Evolutionary conservation across 345 rosid species (phyloP).

Genomic region (Populus alba): DNA sequence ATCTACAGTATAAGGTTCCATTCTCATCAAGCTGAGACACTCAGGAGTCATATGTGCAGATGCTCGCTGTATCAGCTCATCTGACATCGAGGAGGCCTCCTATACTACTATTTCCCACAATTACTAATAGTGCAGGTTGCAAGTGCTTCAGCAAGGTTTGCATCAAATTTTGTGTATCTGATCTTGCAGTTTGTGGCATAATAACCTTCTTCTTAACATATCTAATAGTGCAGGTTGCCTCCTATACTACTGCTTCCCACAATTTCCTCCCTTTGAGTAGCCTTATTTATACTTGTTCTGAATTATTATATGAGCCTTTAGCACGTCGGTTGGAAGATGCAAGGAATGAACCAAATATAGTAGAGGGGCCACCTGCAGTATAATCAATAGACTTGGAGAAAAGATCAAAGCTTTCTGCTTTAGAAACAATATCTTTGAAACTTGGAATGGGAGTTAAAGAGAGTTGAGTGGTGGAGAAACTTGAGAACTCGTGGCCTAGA

Average conservation of each 20-base stretch:
- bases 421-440: background rate
- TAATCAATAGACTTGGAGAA: background rate
- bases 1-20: slow-evolving; percentile 2
- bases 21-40: background rate
- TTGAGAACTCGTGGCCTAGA: background rate
- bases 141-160: background rate
- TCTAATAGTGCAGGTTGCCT: background rate
- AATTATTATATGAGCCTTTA: background rate
- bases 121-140: fast-evolving
- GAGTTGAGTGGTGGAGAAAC: background rate
- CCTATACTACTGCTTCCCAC: background rate
- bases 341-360: too few relatives aligned
- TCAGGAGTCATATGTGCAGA: background rate
- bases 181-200: background rate
- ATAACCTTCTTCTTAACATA: background rate
- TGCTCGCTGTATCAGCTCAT: background rate
- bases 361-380: too few relatives aligned
- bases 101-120: too few relatives aligned
- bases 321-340: background rate
- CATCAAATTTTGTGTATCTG: background rate
- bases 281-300: background rate
- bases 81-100: too few relatives aligned
- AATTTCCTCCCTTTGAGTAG: background rate
- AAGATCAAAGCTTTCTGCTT: background rate
- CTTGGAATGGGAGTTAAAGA: background rate